Evolutionary conservation across 208 protist genomes (phyloP), one percentile per base, ranked within the genome.

Genomic region (Crithidia bombi): DNA sequence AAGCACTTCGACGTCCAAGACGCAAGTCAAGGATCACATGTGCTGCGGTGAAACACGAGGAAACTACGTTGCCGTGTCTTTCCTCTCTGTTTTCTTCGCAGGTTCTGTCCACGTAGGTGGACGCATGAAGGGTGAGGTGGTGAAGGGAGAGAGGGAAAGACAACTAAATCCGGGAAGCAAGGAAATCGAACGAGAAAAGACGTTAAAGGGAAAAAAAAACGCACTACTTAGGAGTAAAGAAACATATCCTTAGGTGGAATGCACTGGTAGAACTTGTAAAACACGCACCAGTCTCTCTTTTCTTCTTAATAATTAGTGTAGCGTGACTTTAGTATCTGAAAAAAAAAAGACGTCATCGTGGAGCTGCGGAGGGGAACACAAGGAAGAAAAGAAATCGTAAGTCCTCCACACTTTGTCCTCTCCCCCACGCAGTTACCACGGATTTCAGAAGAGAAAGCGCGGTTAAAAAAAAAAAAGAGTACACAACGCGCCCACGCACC

Each of bases 211-310:
- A 47, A 64, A 10, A 39, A 5, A 14, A 55, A 26, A 43, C 52
- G 47, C n/a, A 43, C 65, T n/a, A 47, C 23, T 64, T 61, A 52
- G 26, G 5, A 59, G 14, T 1, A 43, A 54, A 65, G 39, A 36
- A 41, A 65, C 58, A 52, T 54, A 30, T 65, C 43, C 58, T 65
- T 65, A 65, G 44, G 30, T 65, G 58, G 58, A 65, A 65, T 65
- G 58, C 32, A 41, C 43, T 54, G 43, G 30, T 39, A n/a, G 11
- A 23, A 63, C 41, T 47, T 61, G 47, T 47, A 61, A 33, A 61
- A 50, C 5, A 58, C 51, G 26, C 57, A 26, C 25, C 38, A 36
- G 32, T 32, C n/a, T 43, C 28, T 38, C 43, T 58, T 43, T 43
- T 54, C 23, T 64, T 49, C 9, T 11, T 65, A 36, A 41, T 38